Evolutionary conservation across 208 protist genomes (phyloP).

Genomic region (Trichomonas tenax): DNA sequence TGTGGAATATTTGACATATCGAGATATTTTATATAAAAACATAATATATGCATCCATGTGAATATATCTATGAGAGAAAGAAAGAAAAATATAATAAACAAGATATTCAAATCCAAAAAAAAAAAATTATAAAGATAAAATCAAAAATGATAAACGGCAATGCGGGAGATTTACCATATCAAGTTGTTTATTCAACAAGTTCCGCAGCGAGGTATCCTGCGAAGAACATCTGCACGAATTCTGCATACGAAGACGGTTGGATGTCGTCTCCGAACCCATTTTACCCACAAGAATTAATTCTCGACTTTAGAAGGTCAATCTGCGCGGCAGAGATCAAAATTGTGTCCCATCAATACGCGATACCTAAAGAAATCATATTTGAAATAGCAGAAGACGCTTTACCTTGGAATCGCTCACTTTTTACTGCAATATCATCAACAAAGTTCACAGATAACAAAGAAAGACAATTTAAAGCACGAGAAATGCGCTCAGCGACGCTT

Average conservation of each 20-base stretch:
- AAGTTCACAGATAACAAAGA: not conserved
- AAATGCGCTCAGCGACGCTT: not conserved
- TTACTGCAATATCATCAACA: not conserved
- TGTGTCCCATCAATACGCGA: not conserved
- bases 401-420: not conserved
- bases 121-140: too few relatives aligned
- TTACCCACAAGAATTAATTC: not conserved
- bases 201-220: not conserved
- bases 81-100: too few relatives aligned
- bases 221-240: not conserved
- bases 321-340: not conserved
- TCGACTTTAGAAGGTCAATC: not conserved
- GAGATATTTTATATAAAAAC: too few relatives aligned
- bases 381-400: not conserved
- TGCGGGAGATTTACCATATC: not conserved
- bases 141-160: not conserved
- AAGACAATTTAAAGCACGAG: conserved; percentile 2
- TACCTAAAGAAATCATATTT: not conserved
- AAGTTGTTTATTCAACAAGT: not conserved
- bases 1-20: too few relatives aligned
- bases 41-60: too few relatives aligned
- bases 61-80: too few relatives aligned
- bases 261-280: not conserved
- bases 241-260: not conserved
- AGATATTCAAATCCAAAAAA: too few relatives aligned